Conservation (phyloP, 2,329 filamentous ascomycete species). For the Trichophaea hybrida region DNA sequence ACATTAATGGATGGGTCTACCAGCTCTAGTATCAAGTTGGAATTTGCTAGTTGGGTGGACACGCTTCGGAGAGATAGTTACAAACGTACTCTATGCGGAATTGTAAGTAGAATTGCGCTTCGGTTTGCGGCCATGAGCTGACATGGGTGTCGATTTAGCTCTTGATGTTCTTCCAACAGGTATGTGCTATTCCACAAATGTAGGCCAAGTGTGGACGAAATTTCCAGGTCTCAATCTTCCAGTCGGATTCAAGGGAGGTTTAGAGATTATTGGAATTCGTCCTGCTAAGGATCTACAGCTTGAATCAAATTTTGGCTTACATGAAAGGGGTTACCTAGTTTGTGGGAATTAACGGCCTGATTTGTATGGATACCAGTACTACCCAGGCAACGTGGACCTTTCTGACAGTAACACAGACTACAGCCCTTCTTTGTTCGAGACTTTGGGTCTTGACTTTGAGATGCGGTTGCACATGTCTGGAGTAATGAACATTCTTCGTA, state of each 20-base stretch:
- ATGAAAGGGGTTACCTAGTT: slow-evolving; percentile 27
- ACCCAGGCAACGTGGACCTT: too few species aligned
- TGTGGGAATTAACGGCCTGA: slow-evolving; percentile 38
- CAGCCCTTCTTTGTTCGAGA: slow-evolving; percentile 45
- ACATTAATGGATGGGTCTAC: slow-evolving; percentile 29
- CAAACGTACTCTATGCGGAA: slow-evolving; percentile 39
- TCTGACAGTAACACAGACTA: slow-evolving; percentile 39
- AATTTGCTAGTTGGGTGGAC: slow-evolving; percentile 38
- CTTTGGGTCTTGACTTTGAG: slow-evolving; percentile 34
- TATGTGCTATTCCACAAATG: too few species aligned
- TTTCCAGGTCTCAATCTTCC: slow-evolving; percentile 10
- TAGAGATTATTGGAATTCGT: too few species aligned
- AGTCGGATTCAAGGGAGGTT: too few species aligned
- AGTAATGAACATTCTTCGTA: slow-evolving; percentile 36
- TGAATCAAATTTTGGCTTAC: too few species aligned
- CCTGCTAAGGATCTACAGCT: too few species aligned
- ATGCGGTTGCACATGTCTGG: slow-evolving; percentile 41
- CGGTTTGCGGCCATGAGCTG: slow-evolving; percentile 33
- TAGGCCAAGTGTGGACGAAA: too few species aligned
- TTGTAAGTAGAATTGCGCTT: slow-evolving; percentile 30
- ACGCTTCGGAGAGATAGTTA: slow-evolving; percentile 39
- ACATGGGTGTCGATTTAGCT: slow-evolving; percentile 33
- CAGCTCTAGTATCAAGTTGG: slow-evolving; percentile 34
- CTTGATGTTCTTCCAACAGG: slow-evolving; percentile 3
- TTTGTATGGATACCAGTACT: slow-evolving; percentile 28